Conservation (phyloP, 495 filamentous ascomycete genomes). For the Bombardia bombarda region DNA sequence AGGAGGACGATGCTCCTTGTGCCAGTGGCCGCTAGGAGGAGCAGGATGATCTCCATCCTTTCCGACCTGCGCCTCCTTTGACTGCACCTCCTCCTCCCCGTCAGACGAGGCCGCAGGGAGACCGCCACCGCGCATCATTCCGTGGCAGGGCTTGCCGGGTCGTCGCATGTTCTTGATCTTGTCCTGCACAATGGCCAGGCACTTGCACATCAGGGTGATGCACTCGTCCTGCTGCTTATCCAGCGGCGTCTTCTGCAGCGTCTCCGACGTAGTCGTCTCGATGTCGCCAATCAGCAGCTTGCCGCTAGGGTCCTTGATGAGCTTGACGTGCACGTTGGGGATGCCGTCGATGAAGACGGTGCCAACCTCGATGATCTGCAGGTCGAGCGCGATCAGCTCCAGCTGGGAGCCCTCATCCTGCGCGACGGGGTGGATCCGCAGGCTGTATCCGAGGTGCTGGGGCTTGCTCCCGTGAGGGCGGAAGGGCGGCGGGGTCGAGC, state of each 20-base stretch:
- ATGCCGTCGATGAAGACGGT: slow-evolving; percentile 34
- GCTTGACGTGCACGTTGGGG: slow-evolving; percentile 34
- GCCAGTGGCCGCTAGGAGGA: neutral
- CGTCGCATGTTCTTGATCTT: slow-evolving; percentile 29
- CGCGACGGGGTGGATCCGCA: slow-evolving; percentile 17
- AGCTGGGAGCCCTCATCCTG: slow-evolving; percentile 24
- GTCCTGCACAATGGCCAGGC: slow-evolving; percentile 31
- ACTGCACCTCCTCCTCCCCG: too few relatives aligned
- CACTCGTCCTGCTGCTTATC: slow-evolving; percentile 25
- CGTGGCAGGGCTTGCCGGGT: slow-evolving; percentile 15
- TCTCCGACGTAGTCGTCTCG: slow-evolving; percentile 15
- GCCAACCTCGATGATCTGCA: slow-evolving; percentile 46
- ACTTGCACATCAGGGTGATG: slow-evolving; percentile 37
- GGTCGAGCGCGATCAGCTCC: slow-evolving; percentile 34
- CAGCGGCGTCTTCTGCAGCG: slow-evolving; percentile 8
- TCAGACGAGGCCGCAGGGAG: too few relatives aligned
- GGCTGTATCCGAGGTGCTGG: slow-evolving; percentile 31
- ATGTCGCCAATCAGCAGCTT: slow-evolving; percentile 35
- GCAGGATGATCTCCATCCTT: neutral
- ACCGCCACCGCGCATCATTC: too few relatives aligned
- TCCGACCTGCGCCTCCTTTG: too few relatives aligned
- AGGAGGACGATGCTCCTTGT: neutral
- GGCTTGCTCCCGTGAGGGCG: slow-evolving; percentile 7
- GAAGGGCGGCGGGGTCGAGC: slow-evolving; percentile 1
- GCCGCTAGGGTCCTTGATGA: slow-evolving; percentile 35